Evolutionary conservation across 2,329 filamentous ascomycete genomes (phyloP), one percentile per base, ranked within the genome.

Genomic region (Colletotrichum horii): DNA sequence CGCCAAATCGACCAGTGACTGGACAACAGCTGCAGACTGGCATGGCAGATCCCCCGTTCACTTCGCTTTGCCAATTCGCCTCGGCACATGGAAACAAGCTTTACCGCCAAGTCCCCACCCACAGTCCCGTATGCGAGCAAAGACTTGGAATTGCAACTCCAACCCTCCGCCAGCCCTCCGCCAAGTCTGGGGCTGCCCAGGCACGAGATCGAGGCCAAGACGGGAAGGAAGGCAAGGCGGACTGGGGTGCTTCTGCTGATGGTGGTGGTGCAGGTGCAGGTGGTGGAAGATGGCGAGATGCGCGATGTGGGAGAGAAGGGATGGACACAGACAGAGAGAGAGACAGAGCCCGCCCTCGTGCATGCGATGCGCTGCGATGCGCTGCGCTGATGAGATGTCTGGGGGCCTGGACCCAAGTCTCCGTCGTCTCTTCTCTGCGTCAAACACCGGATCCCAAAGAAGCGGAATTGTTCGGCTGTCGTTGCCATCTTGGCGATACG

Each of bases 61-160:
- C n/a, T 26, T 55, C 43, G 7, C 12, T 14, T n/a, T 48, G 16
- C 26, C 52, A 12, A 38, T 30, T 38, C 62, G 74, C 70, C 65
- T 76, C 74, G 74, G 74, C 65, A 76, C 36, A 62, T 74, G 16
- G 56, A 76, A 74, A 76, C 74, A 76, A 76, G 74, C 74, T 74
- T 76, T 76, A 76, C 65, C 65, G 74, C 74, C 74, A 76, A 76
- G 74, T 69, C 70, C 30, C 64, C 56, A 75, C 69, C 73, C 73
- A 70, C 73, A 43, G 68, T 36, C 64, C 62, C 70, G 61, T 70
- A 73, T 75, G 58, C 32, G 56, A 62, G 69, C 62, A 28, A 66
- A 34, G n/a, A 48, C 34, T 70, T 30, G 55, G 43, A 71, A 28
- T 67, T 22, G 69, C 15, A 64, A 55, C 61, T 38, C 34, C 61